Evolutionary conservation across 2,329 filamentous ascomycete species (phyloP).

Genomic region (Ophiostoma himal-ulmi): DNA sequence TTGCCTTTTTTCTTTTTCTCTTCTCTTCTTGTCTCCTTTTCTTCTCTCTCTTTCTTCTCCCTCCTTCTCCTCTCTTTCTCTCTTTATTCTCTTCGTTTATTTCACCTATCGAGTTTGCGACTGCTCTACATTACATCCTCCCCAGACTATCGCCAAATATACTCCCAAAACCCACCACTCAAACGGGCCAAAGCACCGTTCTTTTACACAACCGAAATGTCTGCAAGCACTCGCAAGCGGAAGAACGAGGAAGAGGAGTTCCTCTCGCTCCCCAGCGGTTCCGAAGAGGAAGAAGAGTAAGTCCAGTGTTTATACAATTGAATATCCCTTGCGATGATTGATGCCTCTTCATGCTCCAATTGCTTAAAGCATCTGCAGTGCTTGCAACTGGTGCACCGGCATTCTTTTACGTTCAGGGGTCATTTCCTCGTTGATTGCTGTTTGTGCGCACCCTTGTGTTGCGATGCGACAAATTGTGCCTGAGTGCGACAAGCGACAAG

Average conservation of each 20-base stretch:
- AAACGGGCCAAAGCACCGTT: conserved; percentile 17
- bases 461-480: conserved; percentile 2
- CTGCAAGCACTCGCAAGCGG: conserved; percentile 44
- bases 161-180: conserved; percentile 19
- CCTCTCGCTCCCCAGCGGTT: conserved; percentile 48
- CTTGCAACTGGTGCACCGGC: background rate
- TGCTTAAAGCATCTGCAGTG: background rate
- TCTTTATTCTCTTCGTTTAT: conserved; percentile 19
- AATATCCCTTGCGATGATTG: no score
- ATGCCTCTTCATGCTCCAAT: background rate
- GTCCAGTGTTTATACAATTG: conserved; percentile 30
- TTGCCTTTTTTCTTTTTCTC: conserved; percentile 25
- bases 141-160: background rate
- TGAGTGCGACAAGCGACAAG: conserved; percentile 11
- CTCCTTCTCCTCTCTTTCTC: conserved; percentile 21
- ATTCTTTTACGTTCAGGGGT: background rate
- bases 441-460: background rate
- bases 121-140: background rate
- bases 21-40: conserved; percentile 25
- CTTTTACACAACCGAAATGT: conserved; percentile 34
- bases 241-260: conserved; percentile 48
- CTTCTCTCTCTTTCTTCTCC: conserved; percentile 21
- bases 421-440: background rate
- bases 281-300: conserved; percentile 51
- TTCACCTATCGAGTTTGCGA: background rate